Base-by-base conservation (phyloP, 1,284 basidiomycete genomes). In the Ganoderma leucocontextum region DNA sequence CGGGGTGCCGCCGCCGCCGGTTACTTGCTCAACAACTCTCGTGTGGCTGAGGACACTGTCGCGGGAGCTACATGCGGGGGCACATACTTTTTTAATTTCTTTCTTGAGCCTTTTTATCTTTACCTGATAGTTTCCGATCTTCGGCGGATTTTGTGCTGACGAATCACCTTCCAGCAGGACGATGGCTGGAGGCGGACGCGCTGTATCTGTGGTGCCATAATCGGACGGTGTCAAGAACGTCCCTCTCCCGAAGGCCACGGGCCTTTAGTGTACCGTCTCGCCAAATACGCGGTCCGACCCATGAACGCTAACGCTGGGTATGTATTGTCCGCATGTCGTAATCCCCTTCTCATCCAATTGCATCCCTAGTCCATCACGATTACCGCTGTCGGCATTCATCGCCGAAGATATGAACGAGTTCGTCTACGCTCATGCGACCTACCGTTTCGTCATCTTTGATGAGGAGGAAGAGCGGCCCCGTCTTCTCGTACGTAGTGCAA, bases 341-440 rank as follows among this genome's bases (percentile, higher is more conserved):
- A 63, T 22, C 67, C 69, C 61, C 57, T 29, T 65, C 35, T 22
- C 33, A 38, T 64, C 70, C 7, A 17, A 9, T 29, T 44, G 1
- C 33, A 64, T 35, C 52, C 69, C 6, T 69, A 95, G 93, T 67
- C 85, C 85, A 0, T 76, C 84, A 2, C 87, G 85, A 71, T 86
- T 93, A 57, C 94, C 94, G 0, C 82, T 96, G 29, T 93, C 93
- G 1, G 92, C 93, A 15, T 96, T 94, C 80, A 88, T 96, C 33
- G 87, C 95, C 13, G 89, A 93, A 71, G 94, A 96, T 75, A 94
- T 97, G 93, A 86, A 87, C 57, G 95, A 96, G 77, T 90, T 93
- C 65, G 91, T 94, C 1, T 91, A 93, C 65, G 95, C 95, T 0
- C 95, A 97, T 77, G 95, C 95, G 2, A 92, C 93, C 0, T 95